These are phyloP conservation scores for Cymodocea nodosa DNA, from an alignment of 116 monocot genomes.

Conservation along the genomic window DNA sequence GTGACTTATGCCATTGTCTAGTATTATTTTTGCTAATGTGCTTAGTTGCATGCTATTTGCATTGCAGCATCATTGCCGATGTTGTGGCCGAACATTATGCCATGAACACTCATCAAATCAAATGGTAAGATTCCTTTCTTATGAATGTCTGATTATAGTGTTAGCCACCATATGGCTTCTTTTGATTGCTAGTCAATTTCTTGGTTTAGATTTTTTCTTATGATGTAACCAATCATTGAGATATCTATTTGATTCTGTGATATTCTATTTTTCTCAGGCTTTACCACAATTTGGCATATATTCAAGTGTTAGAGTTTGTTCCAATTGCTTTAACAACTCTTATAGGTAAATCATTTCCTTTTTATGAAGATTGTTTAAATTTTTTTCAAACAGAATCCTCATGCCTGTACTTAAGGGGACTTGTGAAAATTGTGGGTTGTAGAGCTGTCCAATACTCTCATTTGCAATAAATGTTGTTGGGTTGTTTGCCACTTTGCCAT, in stretches of 20 bases:
- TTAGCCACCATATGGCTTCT: no score
- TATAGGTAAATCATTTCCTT: constrained; percentile 8
- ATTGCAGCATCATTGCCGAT: constrained; percentile 23
- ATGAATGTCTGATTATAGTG: neutral
- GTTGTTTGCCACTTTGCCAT: no score
- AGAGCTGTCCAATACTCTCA: no score
- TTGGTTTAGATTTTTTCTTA: neutral
- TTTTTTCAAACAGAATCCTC: neutral
- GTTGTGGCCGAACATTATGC: constrained; percentile 22
- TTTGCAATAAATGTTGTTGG: no score
- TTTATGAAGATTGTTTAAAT: neutral
- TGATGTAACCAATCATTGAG: neutral
- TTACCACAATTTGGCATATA: constrained; percentile 19
- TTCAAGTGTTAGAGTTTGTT: constrained; percentile 17
- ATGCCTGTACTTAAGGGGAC: no score
- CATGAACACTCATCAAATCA: constrained; percentile 21
- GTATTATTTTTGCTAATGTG: neutral
- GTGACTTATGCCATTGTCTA: no score
- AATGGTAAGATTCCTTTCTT: constrained; percentile 12
- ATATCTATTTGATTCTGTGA: no score
- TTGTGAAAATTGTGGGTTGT: no score
- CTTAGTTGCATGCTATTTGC: neutral
- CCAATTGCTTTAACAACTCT: constrained; percentile 17
- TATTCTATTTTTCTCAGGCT: constrained; percentile 6
- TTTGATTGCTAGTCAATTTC: neutral